Evolutionary conservation across 345 rosid genomes (phyloP).

Genomic region (Schrenkiella parvula): DNA sequence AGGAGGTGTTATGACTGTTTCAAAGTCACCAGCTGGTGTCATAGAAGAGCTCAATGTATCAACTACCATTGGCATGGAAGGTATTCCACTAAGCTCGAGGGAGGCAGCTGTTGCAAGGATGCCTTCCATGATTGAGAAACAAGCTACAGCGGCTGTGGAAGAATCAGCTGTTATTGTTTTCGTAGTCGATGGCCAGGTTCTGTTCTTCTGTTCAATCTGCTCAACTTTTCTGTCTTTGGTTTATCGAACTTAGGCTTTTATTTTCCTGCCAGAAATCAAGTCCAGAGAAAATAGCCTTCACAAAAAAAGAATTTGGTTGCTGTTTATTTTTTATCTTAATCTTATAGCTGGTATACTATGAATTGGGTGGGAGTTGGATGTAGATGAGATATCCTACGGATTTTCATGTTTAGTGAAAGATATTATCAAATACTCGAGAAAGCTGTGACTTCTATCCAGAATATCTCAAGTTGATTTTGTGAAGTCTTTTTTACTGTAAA

Average conservation of each 20-base stretch:
- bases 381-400: background rate
- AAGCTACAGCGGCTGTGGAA: constrained; percentile 89
- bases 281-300: background rate
- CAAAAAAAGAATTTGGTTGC: background rate
- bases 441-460: constrained; percentile 3
- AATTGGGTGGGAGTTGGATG: background rate
- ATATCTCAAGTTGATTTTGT: background rate
- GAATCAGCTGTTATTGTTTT: constrained; percentile 78
- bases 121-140: constrained; percentile 98
- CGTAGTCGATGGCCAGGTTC: constrained; percentile 96
- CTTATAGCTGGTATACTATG: background rate
- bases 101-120: constrained; percentile 94
- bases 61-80: constrained; percentile 93
- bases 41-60: constrained; percentile 78
- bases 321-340: background rate
- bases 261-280: background rate
- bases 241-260: background rate
- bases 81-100: constrained; percentile 70
- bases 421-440: background rate
- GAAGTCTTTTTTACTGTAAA: background rate
- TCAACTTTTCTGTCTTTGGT: background rate
- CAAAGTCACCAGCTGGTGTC: constrained; percentile 67
- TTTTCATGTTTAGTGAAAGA: background rate
- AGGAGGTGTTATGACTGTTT: constrained; percentile 82
- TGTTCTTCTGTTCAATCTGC: background rate